These are phyloP conservation scores for Penicillium nucicola DNA, from an alignment of 495 filamentous ascomycete species.

Conservation along the genomic window DNA sequence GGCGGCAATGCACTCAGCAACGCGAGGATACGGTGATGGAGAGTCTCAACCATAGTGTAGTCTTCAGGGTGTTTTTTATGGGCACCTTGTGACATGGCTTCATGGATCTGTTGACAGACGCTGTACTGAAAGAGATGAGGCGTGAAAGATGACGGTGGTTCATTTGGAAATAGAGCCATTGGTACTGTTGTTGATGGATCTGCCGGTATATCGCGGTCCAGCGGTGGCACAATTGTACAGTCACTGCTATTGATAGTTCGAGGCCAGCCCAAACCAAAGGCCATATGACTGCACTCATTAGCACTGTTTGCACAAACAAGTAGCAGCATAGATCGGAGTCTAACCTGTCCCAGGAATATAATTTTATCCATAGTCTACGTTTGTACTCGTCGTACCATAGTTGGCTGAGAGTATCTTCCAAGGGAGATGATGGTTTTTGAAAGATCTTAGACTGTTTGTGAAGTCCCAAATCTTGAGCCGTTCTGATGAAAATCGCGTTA, in stretches of 20 bases:
- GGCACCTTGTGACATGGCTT: constrained; percentile 3
- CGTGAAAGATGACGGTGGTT: constrained; percentile 7
- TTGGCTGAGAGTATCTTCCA: background rate
- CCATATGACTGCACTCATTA: constrained; percentile 4
- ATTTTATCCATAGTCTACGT: constrained; percentile 2
- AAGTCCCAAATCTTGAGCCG: background rate
- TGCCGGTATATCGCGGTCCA: constrained; percentile 4
- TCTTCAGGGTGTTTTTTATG: background rate
- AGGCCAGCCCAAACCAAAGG: constrained; percentile 1
- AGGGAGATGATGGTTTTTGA: background rate
- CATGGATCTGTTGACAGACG: constrained; percentile 6
- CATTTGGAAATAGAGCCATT: constrained; percentile 3
- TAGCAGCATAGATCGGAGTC: background rate
- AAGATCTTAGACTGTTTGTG: background rate
- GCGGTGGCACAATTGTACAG: constrained; percentile 1
- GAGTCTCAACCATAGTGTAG: background rate
- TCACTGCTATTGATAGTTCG: constrained; percentile 8
- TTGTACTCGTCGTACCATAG: constrained; percentile 3
- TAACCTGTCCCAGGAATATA: background rate
- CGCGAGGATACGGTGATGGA: background rate
- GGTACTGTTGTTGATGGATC: constrained; percentile 3
- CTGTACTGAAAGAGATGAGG: constrained; percentile 6
- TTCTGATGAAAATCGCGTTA: background rate
- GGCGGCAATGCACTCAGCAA: constrained; percentile 1
- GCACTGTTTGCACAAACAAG: background rate